Evolutionary conservation across 805 yeast species (phyloP).

Genomic region (Sugiyamaella boreocaroliniensis): DNA sequence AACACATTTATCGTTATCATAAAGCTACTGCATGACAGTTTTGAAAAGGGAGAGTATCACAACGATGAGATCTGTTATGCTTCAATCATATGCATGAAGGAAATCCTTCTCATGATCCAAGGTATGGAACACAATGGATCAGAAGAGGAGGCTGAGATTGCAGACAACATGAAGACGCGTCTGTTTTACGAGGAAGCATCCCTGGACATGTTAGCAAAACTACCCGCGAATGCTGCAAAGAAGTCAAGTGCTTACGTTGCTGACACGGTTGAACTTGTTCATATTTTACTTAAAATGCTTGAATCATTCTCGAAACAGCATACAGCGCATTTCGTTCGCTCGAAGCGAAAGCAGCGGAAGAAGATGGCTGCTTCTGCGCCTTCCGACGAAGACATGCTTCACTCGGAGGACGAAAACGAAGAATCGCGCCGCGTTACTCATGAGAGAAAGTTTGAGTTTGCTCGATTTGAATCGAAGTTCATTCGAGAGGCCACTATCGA

Average conservation of each 20-base stretch:
- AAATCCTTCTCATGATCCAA: constrained; percentile 44
- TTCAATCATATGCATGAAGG: constrained; percentile 58
- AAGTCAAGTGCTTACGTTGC: constrained; percentile 57
- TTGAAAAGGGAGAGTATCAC: constrained; percentile 27
- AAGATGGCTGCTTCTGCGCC: constrained; percentile 9
- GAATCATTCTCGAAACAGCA: constrained; percentile 59
- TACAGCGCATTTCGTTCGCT: constrained; percentile 41
- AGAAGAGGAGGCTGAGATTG: constrained; percentile 44
- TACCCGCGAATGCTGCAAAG: constrained; percentile 59
- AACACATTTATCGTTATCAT: constrained; percentile 51
- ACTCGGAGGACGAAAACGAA: constrained; percentile 14
- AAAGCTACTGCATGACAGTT: constrained; percentile 34
- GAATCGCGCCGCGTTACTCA: constrained; percentile 30
- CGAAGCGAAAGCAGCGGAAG: constrained; percentile 36
- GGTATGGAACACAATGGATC: constrained; percentile 37
- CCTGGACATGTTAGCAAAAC: constrained; percentile 46
- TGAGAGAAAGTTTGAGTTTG: constrained; percentile 45
- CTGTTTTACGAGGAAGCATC: constrained; percentile 64
- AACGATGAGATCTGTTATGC: constrained; percentile 63
- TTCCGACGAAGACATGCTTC: constrained; percentile 8
- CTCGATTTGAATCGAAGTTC: constrained; percentile 38
- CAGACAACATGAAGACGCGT: constrained; percentile 56
- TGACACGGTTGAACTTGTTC: constrained; percentile 57
- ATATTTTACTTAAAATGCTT: constrained; percentile 57
- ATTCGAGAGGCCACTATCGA: constrained; percentile 55